These are phyloP conservation scores for Macrocystidia cucumis DNA, from an alignment of 1,284 basidiomycete species.

Conservation along the genomic window DNA sequence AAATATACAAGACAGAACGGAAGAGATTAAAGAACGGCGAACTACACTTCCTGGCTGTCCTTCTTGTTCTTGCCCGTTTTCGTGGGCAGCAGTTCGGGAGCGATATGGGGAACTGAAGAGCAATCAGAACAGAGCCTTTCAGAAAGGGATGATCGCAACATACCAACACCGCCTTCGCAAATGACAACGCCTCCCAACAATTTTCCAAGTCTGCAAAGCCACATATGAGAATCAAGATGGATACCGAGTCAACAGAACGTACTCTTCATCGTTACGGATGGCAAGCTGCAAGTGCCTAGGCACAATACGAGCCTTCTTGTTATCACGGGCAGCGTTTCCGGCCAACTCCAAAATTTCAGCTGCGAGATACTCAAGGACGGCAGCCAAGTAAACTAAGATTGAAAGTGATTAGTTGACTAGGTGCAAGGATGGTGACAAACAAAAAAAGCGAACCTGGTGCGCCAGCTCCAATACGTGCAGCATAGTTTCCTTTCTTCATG, in stretches of 20 bases:
- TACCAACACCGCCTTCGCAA: constrained; percentile 82
- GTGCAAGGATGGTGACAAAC: constrained; percentile 1
- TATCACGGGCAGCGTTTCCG: constrained; percentile 74
- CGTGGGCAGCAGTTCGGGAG: constrained; percentile 36
- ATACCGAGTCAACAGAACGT: constrained; percentile 19
- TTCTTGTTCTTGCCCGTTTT: constrained; percentile 34
- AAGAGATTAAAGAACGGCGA: constrained; percentile 6
- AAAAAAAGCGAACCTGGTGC: constrained; percentile 53
- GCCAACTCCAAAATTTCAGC: constrained; percentile 86
- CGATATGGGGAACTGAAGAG: constrained; percentile 5
- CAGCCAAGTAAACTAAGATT: constrained; percentile 61
- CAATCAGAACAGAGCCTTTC: constrained; percentile 17
- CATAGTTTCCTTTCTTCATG: constrained; percentile 82
- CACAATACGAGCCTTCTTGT: constrained; percentile 89
- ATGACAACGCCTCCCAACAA: constrained; percentile 83
- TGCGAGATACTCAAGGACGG: constrained; percentile 77
- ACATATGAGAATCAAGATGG: constrained; percentile 7
- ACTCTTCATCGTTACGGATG: constrained; percentile 85
- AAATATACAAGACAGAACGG: constrained; percentile 7
- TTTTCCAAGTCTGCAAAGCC: constrained; percentile 50
- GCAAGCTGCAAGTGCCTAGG: constrained; percentile 88
- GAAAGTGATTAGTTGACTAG: constrained; percentile 4
- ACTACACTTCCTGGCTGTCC: constrained; percentile 27
- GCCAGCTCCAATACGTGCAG: constrained; percentile 71
- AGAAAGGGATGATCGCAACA: neutral